These are phyloP conservation scores for Papiliotrema laurentii DNA, from an alignment of 1,284 basidiomycete genomes.

Conservation along the genomic window DNA sequence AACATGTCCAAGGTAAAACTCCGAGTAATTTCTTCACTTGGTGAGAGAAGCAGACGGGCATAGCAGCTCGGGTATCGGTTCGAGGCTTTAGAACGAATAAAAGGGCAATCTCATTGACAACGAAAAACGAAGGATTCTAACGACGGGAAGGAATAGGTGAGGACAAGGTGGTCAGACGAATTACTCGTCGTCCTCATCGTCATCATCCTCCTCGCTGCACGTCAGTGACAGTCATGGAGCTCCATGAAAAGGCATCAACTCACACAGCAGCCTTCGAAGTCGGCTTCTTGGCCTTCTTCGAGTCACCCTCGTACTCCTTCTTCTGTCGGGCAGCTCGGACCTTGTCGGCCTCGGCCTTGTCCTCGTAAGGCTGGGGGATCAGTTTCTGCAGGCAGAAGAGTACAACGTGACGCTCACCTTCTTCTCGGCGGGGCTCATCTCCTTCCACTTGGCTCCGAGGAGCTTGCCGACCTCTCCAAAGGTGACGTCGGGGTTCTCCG, in stretches of 20 bases:
- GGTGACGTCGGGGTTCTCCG: conserved; percentile 87
- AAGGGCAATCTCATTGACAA: background rate
- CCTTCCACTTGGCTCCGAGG: conserved; percentile 86
- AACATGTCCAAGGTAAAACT: too few species aligned
- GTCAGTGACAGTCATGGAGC: conserved; percentile 1
- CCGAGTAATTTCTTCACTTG: too few species aligned
- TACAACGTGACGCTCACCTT: conserved; percentile 56
- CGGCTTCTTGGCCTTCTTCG: conserved; percentile 11
- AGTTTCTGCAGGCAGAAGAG: background rate
- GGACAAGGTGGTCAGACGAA: background rate
- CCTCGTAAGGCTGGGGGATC: conserved; percentile 71
- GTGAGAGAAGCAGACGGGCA: too few species aligned
- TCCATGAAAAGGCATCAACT: background rate
- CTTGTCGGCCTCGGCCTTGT: conserved; percentile 83
- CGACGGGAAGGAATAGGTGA: background rate
- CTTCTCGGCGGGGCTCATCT: conserved; percentile 74
- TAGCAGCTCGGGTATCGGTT: too few species aligned
- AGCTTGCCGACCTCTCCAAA: conserved; percentile 91
- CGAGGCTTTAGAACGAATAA: too few species aligned
- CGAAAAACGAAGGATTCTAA: background rate
- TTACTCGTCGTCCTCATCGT: conserved; percentile 29
- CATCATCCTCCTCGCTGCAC: conserved; percentile 19
- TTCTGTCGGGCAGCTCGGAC: conserved; percentile 59
- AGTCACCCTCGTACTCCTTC: conserved; percentile 49
- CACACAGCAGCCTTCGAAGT: background rate